A percentile compares a stretch with the other conserved stretches of the same genome.
Conservation (phyloP, 73 alveolate genomes). For the Symbiodinium natans region DNA sequence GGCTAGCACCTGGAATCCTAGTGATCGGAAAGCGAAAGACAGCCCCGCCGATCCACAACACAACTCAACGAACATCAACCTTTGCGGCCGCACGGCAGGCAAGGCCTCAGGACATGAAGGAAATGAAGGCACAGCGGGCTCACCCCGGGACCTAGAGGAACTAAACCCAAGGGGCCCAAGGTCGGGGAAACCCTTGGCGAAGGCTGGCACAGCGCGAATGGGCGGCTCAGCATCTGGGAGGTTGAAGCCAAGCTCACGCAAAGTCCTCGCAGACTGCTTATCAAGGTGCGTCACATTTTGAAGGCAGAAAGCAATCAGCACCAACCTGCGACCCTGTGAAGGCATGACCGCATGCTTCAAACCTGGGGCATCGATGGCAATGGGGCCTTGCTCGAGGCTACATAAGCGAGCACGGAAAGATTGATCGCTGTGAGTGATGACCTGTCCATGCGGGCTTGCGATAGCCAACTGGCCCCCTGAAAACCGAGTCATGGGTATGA, state of each 20-base stretch:
- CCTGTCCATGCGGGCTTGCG: neutral
- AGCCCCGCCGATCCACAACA: neutral
- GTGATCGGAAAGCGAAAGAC: neutral
- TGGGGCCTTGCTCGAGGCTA: neutral
- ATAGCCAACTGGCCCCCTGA: neutral
- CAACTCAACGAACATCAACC: neutral
- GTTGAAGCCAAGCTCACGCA: neutral
- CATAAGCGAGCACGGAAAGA: neutral
- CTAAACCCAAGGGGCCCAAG: neutral
- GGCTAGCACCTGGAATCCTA: neutral
- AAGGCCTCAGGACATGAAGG: neutral
- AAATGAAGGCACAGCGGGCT: too few species aligned
- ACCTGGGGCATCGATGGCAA: neutral
- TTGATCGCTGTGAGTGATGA: neutral
- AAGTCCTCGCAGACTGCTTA: neutral
- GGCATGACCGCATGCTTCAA: neutral
- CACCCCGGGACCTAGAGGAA: neutral
- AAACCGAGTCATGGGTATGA: neutral
- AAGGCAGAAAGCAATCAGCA: neutral
- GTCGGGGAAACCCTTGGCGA: neutral
- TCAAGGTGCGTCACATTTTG: too few species aligned
- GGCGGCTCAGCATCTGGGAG: neutral
- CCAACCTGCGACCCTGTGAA: neutral
- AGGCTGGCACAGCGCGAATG: neutral
- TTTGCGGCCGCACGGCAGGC: neutral